Evolutionary conservation across 192 early-diverging fungal species (phyloP).

Genomic region (Coemansia sp.): DNA sequence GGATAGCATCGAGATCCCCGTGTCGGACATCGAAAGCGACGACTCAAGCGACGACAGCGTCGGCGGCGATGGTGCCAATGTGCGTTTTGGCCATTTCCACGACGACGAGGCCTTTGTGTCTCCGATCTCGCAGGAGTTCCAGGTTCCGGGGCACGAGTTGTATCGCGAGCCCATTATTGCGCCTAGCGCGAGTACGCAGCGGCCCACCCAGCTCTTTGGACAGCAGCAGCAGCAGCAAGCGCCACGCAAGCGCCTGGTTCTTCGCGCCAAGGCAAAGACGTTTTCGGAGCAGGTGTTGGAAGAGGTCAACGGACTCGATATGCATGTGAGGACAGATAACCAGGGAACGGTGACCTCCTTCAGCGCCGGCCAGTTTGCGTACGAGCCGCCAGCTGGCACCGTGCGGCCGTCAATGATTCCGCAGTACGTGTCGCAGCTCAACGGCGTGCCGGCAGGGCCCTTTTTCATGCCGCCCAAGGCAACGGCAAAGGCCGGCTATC

Average conservation of each 20-base stretch:
- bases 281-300: constrained; percentile 43
- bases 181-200: background rate
- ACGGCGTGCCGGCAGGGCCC: constrained; percentile 42
- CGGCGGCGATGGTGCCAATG: constrained; percentile 1
- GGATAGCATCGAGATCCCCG: constrained; percentile 36
- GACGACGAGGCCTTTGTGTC: constrained; percentile 40
- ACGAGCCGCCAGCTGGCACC: constrained; percentile 25
- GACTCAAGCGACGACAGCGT: constrained; percentile 15
- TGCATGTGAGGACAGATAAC: constrained; percentile 26
- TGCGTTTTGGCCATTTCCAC: background rate
- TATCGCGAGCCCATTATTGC: background rate
- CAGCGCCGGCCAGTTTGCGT: constrained; percentile 31
- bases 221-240: constrained; percentile 10
- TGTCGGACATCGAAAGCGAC: constrained; percentile 19
- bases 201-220: background rate
- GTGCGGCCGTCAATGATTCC: constrained; percentile 45
- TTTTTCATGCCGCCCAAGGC: constrained; percentile 51
- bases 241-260: constrained; percentile 39
- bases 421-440: constrained; percentile 46
- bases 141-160: constrained; percentile 10
- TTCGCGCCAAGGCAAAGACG: constrained; percentile 24
- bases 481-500: constrained; percentile 31
- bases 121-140: constrained; percentile 43
- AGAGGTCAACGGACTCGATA: constrained; percentile 32
- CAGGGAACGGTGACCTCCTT: constrained; percentile 23